Base-by-base conservation (phyloP, 2,329 filamentous ascomycete genomes). In the Hansfordia pulvinata region DNA sequence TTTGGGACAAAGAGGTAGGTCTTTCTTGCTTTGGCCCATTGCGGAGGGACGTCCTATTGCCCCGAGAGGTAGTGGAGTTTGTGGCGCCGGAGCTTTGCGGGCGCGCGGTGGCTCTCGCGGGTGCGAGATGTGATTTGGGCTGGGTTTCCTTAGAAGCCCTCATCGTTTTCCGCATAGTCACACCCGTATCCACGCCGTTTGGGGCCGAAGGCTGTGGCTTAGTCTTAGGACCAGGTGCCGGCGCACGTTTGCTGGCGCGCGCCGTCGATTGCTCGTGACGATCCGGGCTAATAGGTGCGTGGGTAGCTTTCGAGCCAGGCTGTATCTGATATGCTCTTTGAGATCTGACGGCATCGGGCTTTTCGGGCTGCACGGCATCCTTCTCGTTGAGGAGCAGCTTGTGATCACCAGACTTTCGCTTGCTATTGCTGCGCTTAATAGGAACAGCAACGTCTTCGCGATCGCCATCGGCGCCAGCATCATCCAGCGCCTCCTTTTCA, bases 401-500 rank as follows among this genome's bases (percentile, higher is more conserved):
- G 36, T 42, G 46, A 38, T 54, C 64, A 17, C 43, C 34, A 7
- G 49, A 47, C 36, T 61, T 61, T 35, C 56, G 58, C 23, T 18
- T 46, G 35, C 41, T 46, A 47, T 31, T 38, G 31, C 33, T 41
- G 40, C 22, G 44, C 46, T 32, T 40, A 22, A 40, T 22, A 15
- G 40, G 39, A 19, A 34, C 34, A 10, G 41, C 30, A 18, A 38
- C 39, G 10, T 53, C 54, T 19, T 61, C 57, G 9, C 47, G 42
- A 27, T 64, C 58, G 2, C 51, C 54, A 17, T 67, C 62, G 6
- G 56, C 50, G 8, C 53, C 65, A 3, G 59, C 62, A 23, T 70
- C 61, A 30, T 69, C 61, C 25, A 63, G 46, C 2, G 65, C 65
- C 31, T 75, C 70, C 4, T 51, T 55, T 40, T 76, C 70, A 17